A percentile compares a stretch with the other conserved stretches of the same genome.
These are phyloP conservation scores for Closterium sp. DNA, from an alignment of 139 green algal genomes.

Conservation along the genomic window DNA sequence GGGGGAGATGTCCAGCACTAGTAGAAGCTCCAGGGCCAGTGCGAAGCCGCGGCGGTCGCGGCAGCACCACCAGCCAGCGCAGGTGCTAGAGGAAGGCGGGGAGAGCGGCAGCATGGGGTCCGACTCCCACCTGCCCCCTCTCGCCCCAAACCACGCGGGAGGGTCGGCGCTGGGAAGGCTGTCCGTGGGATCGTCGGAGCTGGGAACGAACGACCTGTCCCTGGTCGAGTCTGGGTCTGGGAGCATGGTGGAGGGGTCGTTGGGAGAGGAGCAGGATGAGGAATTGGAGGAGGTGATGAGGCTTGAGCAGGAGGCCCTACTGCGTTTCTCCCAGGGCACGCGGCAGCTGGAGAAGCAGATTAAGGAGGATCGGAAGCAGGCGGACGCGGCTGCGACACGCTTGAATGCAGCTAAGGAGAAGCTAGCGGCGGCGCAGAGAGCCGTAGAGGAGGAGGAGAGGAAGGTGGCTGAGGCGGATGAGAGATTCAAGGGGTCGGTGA, in stretches of 20 bases:
- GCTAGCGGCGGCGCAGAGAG: not conserved
- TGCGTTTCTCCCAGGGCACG: not conserved
- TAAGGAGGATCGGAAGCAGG: not conserved
- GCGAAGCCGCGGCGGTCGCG: not conserved
- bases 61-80: not conserved
- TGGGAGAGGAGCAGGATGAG: not conserved
- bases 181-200: not conserved
- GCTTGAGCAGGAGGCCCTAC: not conserved
- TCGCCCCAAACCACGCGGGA: not conserved
- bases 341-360: not conserved
- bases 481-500: not conserved
- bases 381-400: not conserved
- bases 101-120: not conserved
- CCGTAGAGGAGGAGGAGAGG: not conserved
- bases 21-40: not conserved
- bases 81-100: not conserved
- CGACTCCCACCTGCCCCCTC: not conserved
- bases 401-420: not conserved
- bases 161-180: not conserved
- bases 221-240: not conserved
- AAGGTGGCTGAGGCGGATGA: not conserved
- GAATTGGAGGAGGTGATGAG: not conserved
- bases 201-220: not conserved
- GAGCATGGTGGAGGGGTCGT: not conserved
- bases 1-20: not conserved